Conservation (phyloP, 1,284 basidiomycete species). For the Rhodotorula sp. region DNA sequence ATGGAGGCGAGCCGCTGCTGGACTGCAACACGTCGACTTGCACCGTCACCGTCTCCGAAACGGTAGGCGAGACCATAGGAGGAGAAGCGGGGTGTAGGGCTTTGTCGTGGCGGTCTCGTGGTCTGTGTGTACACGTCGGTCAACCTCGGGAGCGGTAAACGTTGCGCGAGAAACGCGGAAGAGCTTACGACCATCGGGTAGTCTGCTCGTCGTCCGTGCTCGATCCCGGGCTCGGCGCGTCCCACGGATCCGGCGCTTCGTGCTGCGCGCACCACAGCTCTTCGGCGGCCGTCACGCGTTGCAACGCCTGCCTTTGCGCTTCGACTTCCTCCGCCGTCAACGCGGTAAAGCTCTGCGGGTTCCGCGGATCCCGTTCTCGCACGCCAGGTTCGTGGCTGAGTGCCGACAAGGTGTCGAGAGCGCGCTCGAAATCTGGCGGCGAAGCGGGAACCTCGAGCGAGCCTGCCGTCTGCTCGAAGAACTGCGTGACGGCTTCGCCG, state of each 20-base stretch:
- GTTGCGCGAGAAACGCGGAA: not conserved
- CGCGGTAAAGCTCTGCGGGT: slow-evolving; percentile 5
- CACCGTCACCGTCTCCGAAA: not conserved
- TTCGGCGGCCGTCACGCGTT: not conserved
- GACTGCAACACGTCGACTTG: not conserved
- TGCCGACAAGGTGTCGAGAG: not conserved
- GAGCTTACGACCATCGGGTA: not conserved
- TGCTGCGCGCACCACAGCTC: not conserved
- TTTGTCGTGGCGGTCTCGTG: not conserved
- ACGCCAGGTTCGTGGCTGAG: not conserved
- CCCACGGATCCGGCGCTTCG: not conserved
- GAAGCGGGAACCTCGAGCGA: not conserved
- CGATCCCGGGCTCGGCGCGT: not conserved
- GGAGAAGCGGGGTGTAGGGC: not conserved
- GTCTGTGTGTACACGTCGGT: not conserved
- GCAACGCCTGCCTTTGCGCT: not conserved
- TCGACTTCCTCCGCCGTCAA: not conserved
- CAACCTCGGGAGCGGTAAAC: not conserved
- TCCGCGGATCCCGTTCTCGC: slow-evolving; percentile 5
- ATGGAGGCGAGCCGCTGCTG: not conserved
- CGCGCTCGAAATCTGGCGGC: not conserved
- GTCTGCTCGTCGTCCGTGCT: not conserved
- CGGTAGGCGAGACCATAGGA: not conserved
- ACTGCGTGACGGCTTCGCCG: not conserved
- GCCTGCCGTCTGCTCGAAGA: slow-evolving; percentile 1